Evolutionary conservation across 371 early-diverging fungal genomes (phyloP).

Genomic region (Dichotomocladium elegans): DNA sequence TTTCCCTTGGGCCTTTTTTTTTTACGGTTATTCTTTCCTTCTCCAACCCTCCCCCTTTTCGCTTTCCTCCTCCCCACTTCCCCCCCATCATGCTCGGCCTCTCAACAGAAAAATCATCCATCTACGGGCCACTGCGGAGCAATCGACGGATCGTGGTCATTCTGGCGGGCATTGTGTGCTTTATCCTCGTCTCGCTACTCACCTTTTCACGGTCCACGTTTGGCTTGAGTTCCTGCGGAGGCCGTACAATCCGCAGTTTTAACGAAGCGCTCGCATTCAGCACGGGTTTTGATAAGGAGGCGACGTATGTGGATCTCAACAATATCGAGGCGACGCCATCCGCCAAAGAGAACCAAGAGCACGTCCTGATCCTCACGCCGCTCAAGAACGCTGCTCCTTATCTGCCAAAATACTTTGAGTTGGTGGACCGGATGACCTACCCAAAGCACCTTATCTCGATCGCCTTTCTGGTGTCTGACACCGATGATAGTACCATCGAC

Average conservation of each 20-base stretch:
- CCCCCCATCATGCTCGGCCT: conserved; percentile 10
- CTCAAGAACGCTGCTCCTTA: conserved; percentile 54
- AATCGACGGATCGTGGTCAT: conserved; percentile 27
- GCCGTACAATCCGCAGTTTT: conserved; percentile 29
- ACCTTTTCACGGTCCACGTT: conserved; percentile 29
- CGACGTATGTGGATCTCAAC: conserved; percentile 18
- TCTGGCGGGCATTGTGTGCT: conserved; percentile 23
- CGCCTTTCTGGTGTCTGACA: conserved; percentile 59
- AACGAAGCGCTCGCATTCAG: conserved; percentile 28
- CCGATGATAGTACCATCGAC: conserved; percentile 45
- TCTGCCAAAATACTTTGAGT: conserved; percentile 53
- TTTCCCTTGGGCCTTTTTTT: neutral
- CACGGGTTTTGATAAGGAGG: conserved; percentile 9
- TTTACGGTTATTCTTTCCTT: neutral
- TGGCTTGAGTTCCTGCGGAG: conserved; percentile 18
- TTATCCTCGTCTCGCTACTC: conserved; percentile 25
- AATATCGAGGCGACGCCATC: conserved; percentile 15
- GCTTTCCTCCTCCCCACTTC: neutral
- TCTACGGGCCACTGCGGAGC: conserved; percentile 27
- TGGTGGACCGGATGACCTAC: conserved; percentile 47
- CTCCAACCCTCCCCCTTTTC: too few species aligned
- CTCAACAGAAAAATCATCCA: conserved; percentile 22
- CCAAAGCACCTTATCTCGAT: conserved; percentile 53
- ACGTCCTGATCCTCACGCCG: conserved; percentile 53
- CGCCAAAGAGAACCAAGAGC: conserved; percentile 24